Percentiles rank a stretch among this genome's conserved stretches.
Conservation (phyloP, 2,329 filamentous ascomycete genomes). For the Neoscytalidium dimidiatum region DNA sequence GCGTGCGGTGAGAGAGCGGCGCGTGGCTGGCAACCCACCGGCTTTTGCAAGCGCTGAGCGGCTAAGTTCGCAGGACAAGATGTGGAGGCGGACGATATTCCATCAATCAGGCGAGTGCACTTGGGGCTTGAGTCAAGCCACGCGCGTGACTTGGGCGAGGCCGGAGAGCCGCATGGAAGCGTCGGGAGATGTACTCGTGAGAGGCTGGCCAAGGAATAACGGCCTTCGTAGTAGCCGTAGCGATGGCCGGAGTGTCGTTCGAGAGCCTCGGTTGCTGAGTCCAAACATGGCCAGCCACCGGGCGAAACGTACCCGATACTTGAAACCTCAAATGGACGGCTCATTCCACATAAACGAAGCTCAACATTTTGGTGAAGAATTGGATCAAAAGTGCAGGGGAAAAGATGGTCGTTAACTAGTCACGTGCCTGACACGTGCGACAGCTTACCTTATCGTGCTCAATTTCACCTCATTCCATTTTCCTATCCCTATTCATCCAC, state of each 20-base stretch:
- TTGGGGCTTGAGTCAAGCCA: not conserved
- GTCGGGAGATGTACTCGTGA: not conserved
- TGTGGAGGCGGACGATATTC: slow-evolving; percentile 12
- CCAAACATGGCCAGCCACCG: not conserved
- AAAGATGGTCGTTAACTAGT: no score
- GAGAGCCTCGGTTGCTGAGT: not conserved
- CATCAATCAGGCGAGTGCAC: not conserved
- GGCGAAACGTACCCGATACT: not conserved
- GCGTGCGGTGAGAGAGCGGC: slow-evolving; percentile 7
- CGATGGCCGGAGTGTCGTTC: not conserved
- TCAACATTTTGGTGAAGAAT: no score
- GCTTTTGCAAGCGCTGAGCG: not conserved
- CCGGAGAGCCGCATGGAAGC: slow-evolving; percentile 11
- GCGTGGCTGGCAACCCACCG: slow-evolving; percentile 8
- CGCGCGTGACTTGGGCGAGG: slow-evolving; percentile 1
- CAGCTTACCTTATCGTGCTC: no score
- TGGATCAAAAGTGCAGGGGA: not conserved
- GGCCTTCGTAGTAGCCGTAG: not conserved
- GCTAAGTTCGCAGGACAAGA: not conserved
- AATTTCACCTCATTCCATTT: no score
- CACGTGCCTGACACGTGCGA: no score
- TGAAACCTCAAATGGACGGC: not conserved
- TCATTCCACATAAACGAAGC: not conserved
- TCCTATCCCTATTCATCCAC: no score
- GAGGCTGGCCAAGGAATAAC: not conserved